Conservation (phyloP, 148 eudicot genomes). For the Hydrangea macrophylla region DNA sequence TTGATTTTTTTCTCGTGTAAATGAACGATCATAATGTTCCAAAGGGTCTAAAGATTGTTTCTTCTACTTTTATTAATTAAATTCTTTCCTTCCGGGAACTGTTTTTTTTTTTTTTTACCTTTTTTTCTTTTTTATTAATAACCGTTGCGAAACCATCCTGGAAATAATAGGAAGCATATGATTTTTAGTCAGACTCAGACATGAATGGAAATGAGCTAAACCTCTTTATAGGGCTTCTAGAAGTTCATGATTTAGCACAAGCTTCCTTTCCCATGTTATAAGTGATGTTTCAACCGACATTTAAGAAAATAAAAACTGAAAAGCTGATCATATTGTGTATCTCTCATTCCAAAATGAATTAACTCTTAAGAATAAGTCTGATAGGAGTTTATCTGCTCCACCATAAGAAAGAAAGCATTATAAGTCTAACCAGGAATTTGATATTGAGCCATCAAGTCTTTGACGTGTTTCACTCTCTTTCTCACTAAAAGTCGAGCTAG, state of each 20-base stretch:
- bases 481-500: conserved; percentile 62
- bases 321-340: background rate
- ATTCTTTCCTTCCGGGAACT: no score
- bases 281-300: no score
- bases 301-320: background rate
- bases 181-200: background rate
- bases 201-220: background rate
- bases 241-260: background rate
- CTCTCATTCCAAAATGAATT: background rate
- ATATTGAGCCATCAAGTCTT: conserved; percentile 54
- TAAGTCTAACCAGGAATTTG: conserved; percentile 49
- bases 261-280: background rate
- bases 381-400: background rate
- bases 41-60: no score
- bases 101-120: no score
- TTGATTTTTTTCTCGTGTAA: no score
- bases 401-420: background rate
- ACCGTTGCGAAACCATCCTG: background rate
- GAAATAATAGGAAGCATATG: background rate
- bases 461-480: conserved; percentile 57
- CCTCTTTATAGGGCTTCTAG: background rate
- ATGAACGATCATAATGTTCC: no score
- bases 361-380: no score
- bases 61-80: no score
- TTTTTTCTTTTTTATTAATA: no score